Evolutionary conservation across 352 stramenopile genomes (phyloP).

Genomic region (Aphanomyces cochlioides): DNA sequence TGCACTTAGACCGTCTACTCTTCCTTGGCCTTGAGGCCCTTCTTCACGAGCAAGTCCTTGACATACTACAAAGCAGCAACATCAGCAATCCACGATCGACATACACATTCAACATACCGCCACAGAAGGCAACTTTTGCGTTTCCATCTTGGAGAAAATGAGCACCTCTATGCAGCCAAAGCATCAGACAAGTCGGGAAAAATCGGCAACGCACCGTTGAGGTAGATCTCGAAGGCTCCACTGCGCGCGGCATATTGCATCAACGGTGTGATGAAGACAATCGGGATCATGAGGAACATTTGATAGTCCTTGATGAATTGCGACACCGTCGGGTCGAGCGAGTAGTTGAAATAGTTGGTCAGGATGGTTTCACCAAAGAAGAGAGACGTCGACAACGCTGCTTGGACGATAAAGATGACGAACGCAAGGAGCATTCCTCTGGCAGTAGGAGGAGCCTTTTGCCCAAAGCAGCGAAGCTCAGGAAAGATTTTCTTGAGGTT

Average conservation of each 20-base stretch:
- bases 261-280: constrained; percentile 14
- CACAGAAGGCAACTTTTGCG: constrained; percentile 9
- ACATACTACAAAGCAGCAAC: neutral
- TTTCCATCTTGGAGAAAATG: constrained; percentile 12
- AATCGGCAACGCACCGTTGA: constrained; percentile 18
- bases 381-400: neutral
- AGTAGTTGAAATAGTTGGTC: constrained; percentile 9
- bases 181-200: neutral
- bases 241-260: constrained; percentile 22
- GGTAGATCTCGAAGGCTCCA: constrained; percentile 23
- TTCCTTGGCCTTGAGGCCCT: constrained; percentile 9
- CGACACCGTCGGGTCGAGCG: constrained; percentile 1
- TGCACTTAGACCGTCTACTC: neutral
- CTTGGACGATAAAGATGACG: constrained; percentile 11
- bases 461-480: constrained; percentile 33
- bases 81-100: neutral
- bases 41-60: constrained; percentile 18
- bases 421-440: constrained; percentile 12
- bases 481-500: constrained; percentile 28
- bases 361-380: constrained; percentile 26
- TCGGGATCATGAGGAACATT: constrained; percentile 9
- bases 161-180: neutral
- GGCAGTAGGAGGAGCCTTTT: neutral
- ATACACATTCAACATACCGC: neutral
- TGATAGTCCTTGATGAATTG: constrained; percentile 24